These are phyloP conservation scores for Aspergillus tubingensis DNA, from an alignment of 2,329 filamentous ascomycete species.

Conservation along the genomic window DNA sequence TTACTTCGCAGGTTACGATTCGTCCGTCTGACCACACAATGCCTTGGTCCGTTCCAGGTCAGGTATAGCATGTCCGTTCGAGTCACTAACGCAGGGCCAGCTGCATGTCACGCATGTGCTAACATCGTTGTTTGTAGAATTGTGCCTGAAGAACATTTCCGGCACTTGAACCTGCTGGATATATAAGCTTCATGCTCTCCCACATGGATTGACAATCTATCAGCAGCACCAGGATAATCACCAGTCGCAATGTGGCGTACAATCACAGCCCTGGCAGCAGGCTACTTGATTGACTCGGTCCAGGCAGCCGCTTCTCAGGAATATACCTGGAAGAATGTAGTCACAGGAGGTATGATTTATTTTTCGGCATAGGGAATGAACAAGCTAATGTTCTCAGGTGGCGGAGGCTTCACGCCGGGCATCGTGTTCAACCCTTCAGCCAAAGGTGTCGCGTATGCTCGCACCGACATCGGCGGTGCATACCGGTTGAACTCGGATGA, in stretches of 20 bases:
- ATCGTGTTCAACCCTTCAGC: constrained; percentile 56
- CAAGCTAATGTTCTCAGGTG: constrained; percentile 38
- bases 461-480: constrained; percentile 60
- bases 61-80: background rate
- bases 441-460: constrained; percentile 56
- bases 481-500: constrained; percentile 59
- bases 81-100: background rate
- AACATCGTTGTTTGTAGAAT: too few relatives aligned
- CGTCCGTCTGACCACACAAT: background rate
- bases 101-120: background rate
- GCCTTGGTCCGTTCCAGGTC: background rate
- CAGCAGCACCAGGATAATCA: background rate
- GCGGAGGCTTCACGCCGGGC: constrained; percentile 59
- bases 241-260: background rate
- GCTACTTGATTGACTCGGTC: constrained; percentile 10
- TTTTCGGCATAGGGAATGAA: background rate
- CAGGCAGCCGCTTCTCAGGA: constrained; percentile 24
- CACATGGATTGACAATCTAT: too few relatives aligned
- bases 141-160: too few relatives aligned
- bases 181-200: background rate
- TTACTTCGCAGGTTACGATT: too few relatives aligned
- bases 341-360: constrained; percentile 43
- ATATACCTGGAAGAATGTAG: constrained; percentile 52
- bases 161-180: background rate
- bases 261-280: constrained; percentile 7